Evolutionary conservation across 2,329 filamentous ascomycete genomes (phyloP), one percentile per base, ranked within the genome.

Genomic region (Paecilomyces niveus): DNA sequence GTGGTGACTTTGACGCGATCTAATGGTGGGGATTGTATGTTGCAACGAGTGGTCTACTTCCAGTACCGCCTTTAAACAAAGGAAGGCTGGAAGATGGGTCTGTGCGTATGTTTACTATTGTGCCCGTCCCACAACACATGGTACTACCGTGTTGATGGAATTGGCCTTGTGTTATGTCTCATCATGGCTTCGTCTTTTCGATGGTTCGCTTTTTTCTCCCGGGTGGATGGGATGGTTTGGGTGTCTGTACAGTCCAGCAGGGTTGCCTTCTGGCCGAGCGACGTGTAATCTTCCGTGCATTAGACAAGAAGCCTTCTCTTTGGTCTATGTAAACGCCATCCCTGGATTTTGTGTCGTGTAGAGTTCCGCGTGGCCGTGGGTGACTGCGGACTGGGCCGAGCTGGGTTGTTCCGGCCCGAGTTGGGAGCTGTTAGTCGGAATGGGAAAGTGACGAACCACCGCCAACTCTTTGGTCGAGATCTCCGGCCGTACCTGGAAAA

Each of bases 1-100:
- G 90, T 57, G 93, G 92, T 59, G 93, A 97, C 70, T 97, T 97
- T 76, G 94, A 97, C 69, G 93, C 91, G 68, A 91, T 97, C 82
- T 97, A 89, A 84, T 61, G 58, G 54, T 57, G 49, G 49, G 24
- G 32, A 52, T 54, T 57, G 58, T 55, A 50, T 56, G 60, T 11
- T 35, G 22, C 3, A n/a, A n/a, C 13, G 13, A 26, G 24, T 49
- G 29, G 3, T 35, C 54, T 35, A 2, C 39, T 35, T 22, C 50
- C 21, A 21, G n/a, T 18, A 2, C 32, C n/a, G n/a, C 15, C 39
- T 45, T 45, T 45, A 18, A 9, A 45, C 7, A 18, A 29, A 45
- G n/a, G 39, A 13, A 18, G 39, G 39, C 39, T 18, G 39, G 39
- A 45, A 21, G 6, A 18, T 8, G 39, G 39, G 10, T 18, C n/a